Evolutionary conservation across 768 basidiomycete genomes (phyloP).

Genomic region (Agrocybe pediades): DNA sequence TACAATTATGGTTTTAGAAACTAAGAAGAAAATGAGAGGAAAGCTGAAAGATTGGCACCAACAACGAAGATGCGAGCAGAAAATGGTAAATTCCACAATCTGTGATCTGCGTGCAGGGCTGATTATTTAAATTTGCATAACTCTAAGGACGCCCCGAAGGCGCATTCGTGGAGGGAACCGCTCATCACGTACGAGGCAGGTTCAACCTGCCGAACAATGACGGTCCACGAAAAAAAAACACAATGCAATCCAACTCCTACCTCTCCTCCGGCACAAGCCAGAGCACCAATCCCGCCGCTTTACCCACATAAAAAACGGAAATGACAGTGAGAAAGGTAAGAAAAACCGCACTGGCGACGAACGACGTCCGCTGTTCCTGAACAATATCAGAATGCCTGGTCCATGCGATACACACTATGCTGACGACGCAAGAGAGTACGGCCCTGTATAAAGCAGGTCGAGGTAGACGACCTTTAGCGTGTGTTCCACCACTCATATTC

Average conservation of each 20-base stretch:
- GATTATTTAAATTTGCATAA: too few relatives aligned
- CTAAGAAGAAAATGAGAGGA: too few relatives aligned
- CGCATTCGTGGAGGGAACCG: too few relatives aligned
- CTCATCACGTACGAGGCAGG: too few relatives aligned
- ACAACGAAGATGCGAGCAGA: too few relatives aligned
- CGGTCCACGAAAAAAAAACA: neutral
- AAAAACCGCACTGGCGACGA: conserved; percentile 8
- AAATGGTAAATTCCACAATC: too few relatives aligned
- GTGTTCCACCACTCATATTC: neutral
- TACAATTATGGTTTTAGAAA: too few relatives aligned
- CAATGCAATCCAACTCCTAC: neutral
- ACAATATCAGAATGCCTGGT: neutral
- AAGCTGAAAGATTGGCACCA: too few relatives aligned
- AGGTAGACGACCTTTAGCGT: neutral
- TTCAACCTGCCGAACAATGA: too few relatives aligned
- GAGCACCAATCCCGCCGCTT: conserved; percentile 5
- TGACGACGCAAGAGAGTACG: conserved; percentile 4
- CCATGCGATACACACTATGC: conserved; percentile 11
- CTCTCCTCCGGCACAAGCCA: neutral
- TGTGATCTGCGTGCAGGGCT: too few relatives aligned
- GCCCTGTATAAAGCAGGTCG: conserved; percentile 4
- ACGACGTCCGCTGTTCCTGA: neutral
- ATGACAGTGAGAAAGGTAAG: conserved; percentile 2
- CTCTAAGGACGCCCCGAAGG: too few relatives aligned
- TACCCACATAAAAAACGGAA: conserved; percentile 6